Evolutionary conservation across 2,329 filamentous ascomycete genomes (phyloP).

Genomic region (Alternaria ventricosa): DNA sequence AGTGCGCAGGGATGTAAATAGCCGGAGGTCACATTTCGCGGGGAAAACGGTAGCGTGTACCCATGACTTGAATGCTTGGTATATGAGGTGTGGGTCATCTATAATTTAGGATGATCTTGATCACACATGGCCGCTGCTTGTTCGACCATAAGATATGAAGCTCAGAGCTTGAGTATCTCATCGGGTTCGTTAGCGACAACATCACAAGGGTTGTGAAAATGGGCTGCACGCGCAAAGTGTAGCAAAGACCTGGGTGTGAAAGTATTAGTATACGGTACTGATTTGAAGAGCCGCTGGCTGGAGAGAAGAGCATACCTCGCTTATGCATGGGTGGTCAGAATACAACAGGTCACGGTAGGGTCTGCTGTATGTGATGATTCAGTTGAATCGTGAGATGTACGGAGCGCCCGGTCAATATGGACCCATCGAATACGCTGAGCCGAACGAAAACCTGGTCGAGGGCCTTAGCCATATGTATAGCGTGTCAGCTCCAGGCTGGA

Average conservation of each 20-base stretch:
- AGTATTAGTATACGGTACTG: neutral
- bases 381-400: neutral
- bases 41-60: slow-evolving; percentile 24
- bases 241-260: neutral
- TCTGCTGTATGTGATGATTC: neutral
- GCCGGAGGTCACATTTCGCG: slow-evolving; percentile 24
- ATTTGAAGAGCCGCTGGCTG: neutral
- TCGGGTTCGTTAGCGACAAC: neutral
- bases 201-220: neutral
- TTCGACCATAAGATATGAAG: slow-evolving; percentile 7
- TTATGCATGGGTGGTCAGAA: neutral
- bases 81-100: slow-evolving; percentile 19
- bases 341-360: neutral
- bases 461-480: slow-evolving; percentile 9
- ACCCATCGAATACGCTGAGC: neutral
- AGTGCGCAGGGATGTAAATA: slow-evolving; percentile 33
- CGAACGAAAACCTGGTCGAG: slow-evolving; percentile 16
- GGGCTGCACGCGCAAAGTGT: neutral
- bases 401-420: neutral
- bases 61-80: slow-evolving; percentile 10
- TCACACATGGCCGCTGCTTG: slow-evolving; percentile 11
- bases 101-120: slow-evolving; percentile 3
- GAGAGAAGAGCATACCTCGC: neutral
- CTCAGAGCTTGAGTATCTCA: neutral
- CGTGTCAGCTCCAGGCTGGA: slow-evolving; percentile 6